Evolutionary conservation across 208 protist species (phyloP), one percentile per base, ranked within the genome.

Genomic region (Leishmania lainsoni): DNA sequence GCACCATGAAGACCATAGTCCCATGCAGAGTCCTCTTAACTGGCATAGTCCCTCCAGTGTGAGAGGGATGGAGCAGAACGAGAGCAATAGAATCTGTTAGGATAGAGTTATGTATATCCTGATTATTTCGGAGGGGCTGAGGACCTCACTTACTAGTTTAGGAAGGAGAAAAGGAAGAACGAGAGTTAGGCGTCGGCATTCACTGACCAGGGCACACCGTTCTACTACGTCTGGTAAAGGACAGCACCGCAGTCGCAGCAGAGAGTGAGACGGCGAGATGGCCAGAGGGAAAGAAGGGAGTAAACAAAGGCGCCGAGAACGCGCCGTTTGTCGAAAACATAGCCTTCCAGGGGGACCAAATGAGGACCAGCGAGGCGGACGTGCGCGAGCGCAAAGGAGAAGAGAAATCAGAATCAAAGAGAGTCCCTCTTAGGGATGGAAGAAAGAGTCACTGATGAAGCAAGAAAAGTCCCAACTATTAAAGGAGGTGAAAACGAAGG

Each of bases 251-350:
- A 35, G 35, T 70, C 65, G 65, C n/a, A 45, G 65, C 29, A 45
- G 68, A 79, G 52, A 71, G 59, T 17, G n/a, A 79, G 59, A 35
- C 59, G 59, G 59, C 26, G 26, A 26, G 49, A 66, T 51, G 35
- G 58, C 32, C 3, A 52, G 68, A 68, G 52, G 14, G 1, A 42
- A 22, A n/a, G 32, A 42, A 45, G 32, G 3, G 32, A 49, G 68
- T 14, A 29, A 49, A 29, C 52, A 48, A 70, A 39, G 35, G 35
- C 65, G 5, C 35, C 45, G 32, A 10, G 35, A 45, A 48, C 14
- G 0, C 10, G 65, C 26, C 59, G 65, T 16, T n/a, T 29, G 16
- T 39, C 65, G 35, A 39, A 5, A 26, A 16, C 9, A 4, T 20
- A 26, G 65, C 16, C 65, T 45, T 48, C 16, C 5, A 20, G 26